These are phyloP conservation scores for Fusarium xylarioides DNA, from an alignment of 2,329 filamentous ascomycete genomes.

Conservation along the genomic window DNA sequence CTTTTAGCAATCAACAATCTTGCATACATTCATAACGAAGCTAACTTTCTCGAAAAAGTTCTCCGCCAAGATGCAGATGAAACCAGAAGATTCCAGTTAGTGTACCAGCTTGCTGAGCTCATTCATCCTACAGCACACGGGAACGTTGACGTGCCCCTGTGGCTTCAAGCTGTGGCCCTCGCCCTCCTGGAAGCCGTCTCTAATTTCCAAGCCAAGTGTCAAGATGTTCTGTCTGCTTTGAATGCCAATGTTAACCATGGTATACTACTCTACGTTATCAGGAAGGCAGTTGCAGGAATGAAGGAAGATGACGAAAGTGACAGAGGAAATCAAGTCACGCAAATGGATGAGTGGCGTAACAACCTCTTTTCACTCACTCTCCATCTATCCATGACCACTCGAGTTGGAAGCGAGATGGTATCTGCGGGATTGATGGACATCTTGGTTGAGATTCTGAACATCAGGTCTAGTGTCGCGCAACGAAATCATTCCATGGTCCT, in stretches of 20 bases:
- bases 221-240: slow-evolving; percentile 88
- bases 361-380: slow-evolving; percentile 88
- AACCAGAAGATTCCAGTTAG: slow-evolving; percentile 85
- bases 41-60: slow-evolving; percentile 84
- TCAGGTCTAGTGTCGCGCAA: slow-evolving; percentile 83
- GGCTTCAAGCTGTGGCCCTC: slow-evolving; percentile 84
- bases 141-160: slow-evolving; percentile 72
- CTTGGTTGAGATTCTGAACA: slow-evolving; percentile 85
- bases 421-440: slow-evolving; percentile 90
- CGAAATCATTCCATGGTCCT: slow-evolving; percentile 85
- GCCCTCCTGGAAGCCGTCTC: slow-evolving; percentile 86
- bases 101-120: slow-evolving; percentile 91
- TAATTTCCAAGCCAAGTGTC: slow-evolving; percentile 77
- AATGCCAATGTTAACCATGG: slow-evolving; percentile 97
- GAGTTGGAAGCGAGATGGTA: slow-evolving; percentile 84
- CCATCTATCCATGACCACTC: slow-evolving; percentile 77
- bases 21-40: slow-evolving; percentile 86
- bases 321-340: slow-evolving; percentile 67
- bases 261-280: slow-evolving; percentile 89
- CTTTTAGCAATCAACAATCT: slow-evolving; percentile 90
- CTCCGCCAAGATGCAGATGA: slow-evolving; percentile 90
- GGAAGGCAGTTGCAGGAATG: slow-evolving; percentile 89
- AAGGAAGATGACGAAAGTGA: slow-evolving; percentile 63
- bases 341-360: slow-evolving; percentile 88
- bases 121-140: slow-evolving; percentile 83